Percentiles rank a stretch among this genome's conserved stretches.
Evolutionary conservation across 495 filamentous ascomycete species (phyloP).

Genomic region (Talaromyces stipitatus): DNA sequence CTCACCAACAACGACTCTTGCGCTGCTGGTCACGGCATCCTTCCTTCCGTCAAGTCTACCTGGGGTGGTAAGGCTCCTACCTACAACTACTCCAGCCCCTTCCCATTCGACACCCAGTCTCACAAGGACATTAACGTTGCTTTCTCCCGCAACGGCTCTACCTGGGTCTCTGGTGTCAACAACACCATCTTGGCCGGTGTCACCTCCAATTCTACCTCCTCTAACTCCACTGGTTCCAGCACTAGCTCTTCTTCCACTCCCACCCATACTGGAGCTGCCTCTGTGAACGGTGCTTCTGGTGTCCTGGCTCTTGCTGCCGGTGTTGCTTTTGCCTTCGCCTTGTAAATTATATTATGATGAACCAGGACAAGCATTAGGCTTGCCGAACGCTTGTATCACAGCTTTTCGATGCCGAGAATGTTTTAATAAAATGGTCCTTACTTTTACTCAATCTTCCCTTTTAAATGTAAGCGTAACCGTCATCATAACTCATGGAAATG

Average conservation of each 20-base stretch:
- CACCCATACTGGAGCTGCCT: neutral
- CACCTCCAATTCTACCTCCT: constrained; percentile 1
- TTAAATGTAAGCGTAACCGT: too few species aligned
- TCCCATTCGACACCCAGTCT: constrained; percentile 28
- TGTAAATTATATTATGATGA: neutral
- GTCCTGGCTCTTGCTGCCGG: constrained; percentile 1
- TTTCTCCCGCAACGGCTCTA: constrained; percentile 8
- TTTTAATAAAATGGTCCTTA: too few species aligned
- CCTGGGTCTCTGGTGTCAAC: constrained; percentile 7
- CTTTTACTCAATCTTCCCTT: too few species aligned
- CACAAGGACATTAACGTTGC: constrained; percentile 8
- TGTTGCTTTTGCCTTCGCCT: neutral
- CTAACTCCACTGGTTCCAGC: neutral
- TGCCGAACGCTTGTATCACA: neutral
- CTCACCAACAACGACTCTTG: constrained; percentile 25
- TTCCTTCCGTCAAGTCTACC: constrained; percentile 33
- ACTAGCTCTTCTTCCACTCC: neutral
- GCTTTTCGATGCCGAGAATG: neutral
- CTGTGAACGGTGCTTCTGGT: neutral
- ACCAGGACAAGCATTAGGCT: neutral
- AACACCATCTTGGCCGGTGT: neutral
- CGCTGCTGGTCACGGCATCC: constrained; percentile 39
- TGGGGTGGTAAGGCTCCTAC: constrained; percentile 25
- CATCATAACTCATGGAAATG: neutral
- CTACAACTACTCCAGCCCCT: constrained; percentile 37